Conservation (phyloP, 805 yeast genomes). For the Candida succiphila region DNA sequence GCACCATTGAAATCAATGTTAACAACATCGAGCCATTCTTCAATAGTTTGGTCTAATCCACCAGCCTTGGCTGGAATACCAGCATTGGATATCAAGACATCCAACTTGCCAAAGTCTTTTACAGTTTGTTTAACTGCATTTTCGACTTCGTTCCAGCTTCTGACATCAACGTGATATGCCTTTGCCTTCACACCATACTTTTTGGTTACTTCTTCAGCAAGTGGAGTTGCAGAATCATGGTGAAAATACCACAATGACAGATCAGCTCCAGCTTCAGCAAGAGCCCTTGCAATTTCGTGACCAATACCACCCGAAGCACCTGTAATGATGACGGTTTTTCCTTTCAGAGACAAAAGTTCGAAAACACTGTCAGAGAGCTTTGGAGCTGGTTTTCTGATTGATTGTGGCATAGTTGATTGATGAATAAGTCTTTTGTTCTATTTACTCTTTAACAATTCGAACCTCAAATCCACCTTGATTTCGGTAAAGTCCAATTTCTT, state of each 20-base stretch:
- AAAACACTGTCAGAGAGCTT: slow-evolving; percentile 10
- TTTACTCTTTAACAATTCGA: neutral
- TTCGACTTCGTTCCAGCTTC: slow-evolving; percentile 11
- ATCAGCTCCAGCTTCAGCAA: slow-evolving; percentile 25
- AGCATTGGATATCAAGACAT: slow-evolving; percentile 25
- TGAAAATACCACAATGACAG: slow-evolving; percentile 25
- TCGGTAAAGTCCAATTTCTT: too few relatives aligned
- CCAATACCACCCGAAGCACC: slow-evolving; percentile 27
- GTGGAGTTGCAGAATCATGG: slow-evolving; percentile 12
- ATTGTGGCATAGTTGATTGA: slow-evolving; percentile 3
- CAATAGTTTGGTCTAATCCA: slow-evolving; percentile 11
- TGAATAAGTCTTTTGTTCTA: neutral
- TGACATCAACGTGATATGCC: slow-evolving; percentile 17
- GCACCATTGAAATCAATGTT: slow-evolving; percentile 34
- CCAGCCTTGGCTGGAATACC: slow-evolving; percentile 15
- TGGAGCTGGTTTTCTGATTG: slow-evolving; percentile 10
- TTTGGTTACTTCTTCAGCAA: slow-evolving; percentile 25
- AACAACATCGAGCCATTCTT: slow-evolving; percentile 24
- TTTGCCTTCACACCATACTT: slow-evolving; percentile 14
- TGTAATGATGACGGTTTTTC: slow-evolving; percentile 25
- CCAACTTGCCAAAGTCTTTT: slow-evolving; percentile 20
- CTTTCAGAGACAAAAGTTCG: slow-evolving; percentile 24
- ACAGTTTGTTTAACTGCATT: slow-evolving; percentile 9
- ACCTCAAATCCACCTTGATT: too few relatives aligned
- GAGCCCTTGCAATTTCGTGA: slow-evolving; percentile 24